A percentile compares a stretch with the other conserved stretches of the same genome.
Evolutionary conservation across 2,329 filamentous ascomycete genomes (phyloP).

Genomic region (Paecilomyces fulvus): DNA sequence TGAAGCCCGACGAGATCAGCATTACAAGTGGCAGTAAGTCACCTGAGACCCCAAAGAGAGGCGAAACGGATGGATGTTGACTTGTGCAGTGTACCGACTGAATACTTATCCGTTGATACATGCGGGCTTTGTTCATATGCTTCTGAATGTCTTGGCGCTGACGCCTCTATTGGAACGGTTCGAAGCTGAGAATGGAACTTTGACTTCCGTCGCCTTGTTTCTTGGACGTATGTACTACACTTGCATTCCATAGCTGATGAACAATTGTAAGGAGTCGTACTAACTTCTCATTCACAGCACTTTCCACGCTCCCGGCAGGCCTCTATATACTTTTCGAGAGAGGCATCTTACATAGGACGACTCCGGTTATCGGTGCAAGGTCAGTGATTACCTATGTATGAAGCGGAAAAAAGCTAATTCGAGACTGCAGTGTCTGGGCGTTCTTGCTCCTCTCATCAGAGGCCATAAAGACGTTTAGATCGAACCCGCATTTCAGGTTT

Average conservation of each 20-base stretch:
- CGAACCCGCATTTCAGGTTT: slow-evolving; percentile 63
- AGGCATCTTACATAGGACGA: slow-evolving; percentile 62
- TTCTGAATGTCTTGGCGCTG: slow-evolving; percentile 71
- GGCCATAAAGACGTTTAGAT: slow-evolving; percentile 73
- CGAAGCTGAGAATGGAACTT: slow-evolving; percentile 82
- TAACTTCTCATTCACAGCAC: slow-evolving; percentile 42
- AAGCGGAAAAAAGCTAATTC: slow-evolving; percentile 7
- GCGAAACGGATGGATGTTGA: background rate
- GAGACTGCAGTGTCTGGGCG: slow-evolving; percentile 66
- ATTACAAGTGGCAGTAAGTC: slow-evolving; percentile 57
- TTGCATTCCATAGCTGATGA: background rate
- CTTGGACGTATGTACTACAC: slow-evolving; percentile 65
- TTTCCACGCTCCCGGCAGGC: slow-evolving; percentile 73
- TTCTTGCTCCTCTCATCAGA: slow-evolving; percentile 81
- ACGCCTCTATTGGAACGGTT: slow-evolving; percentile 89
- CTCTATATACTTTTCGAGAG: slow-evolving; percentile 74
- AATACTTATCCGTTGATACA: slow-evolving; percentile 92
- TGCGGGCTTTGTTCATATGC: slow-evolving; percentile 66
- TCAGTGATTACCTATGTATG: slow-evolving; percentile 31
- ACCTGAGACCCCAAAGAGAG: background rate
- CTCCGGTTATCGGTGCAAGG: slow-evolving; percentile 73
- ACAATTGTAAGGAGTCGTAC: background rate
- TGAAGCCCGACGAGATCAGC: slow-evolving; percentile 69
- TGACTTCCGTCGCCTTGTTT: slow-evolving; percentile 80
- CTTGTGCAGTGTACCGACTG: slow-evolving; percentile 67